A percentile compares a stretch with the other conserved stretches of the same genome.
These are phyloP conservation scores for Ogataea polymorpha DNA, from an alignment of 805 yeast species.

Conservation along the genomic window DNA sequence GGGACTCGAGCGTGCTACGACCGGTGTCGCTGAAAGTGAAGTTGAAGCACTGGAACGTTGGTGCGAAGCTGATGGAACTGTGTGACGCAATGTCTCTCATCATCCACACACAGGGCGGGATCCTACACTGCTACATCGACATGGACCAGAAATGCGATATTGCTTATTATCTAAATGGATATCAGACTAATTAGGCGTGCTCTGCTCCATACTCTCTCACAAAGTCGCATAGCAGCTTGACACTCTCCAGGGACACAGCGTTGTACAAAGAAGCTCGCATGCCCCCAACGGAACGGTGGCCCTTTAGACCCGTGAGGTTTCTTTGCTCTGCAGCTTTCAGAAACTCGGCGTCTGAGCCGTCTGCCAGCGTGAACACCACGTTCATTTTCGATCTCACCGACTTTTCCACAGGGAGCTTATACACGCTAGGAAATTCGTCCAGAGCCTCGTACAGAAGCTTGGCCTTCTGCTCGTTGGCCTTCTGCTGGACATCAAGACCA, in stretches of 20 bases:
- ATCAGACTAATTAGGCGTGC: constrained; percentile 15
- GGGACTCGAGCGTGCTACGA: constrained; percentile 16
- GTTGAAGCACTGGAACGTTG: constrained; percentile 66
- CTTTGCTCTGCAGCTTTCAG: constrained; percentile 59
- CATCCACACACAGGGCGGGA: constrained; percentile 48
- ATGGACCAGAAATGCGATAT: constrained; percentile 63
- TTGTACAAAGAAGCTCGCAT: constrained; percentile 91
- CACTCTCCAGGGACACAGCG: constrained; percentile 69
- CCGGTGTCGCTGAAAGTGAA: constrained; percentile 49
- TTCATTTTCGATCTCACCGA: constrained; percentile 83
- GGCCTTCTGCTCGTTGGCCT: constrained; percentile 61
- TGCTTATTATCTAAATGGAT: constrained; percentile 54
- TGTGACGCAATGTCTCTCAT: constrained; percentile 61
- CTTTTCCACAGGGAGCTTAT: constrained; percentile 61
- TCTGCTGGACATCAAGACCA: constrained; percentile 64
- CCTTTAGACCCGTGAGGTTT: constrained; percentile 77
- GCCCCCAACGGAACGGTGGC: constrained; percentile 97
- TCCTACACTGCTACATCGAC: constrained; percentile 64
- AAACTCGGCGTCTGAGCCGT: constrained; percentile 62
- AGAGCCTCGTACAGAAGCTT: constrained; percentile 57
- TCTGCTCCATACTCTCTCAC: constrained; percentile 54
- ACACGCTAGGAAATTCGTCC: constrained; percentile 64
- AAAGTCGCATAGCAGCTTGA: constrained; percentile 53
- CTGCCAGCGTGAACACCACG: constrained; percentile 78
- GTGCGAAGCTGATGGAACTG: constrained; percentile 55